Conservation (phyloP, 2,329 filamentous ascomycete genomes). For the Curvularia eragrostidis region DNA sequence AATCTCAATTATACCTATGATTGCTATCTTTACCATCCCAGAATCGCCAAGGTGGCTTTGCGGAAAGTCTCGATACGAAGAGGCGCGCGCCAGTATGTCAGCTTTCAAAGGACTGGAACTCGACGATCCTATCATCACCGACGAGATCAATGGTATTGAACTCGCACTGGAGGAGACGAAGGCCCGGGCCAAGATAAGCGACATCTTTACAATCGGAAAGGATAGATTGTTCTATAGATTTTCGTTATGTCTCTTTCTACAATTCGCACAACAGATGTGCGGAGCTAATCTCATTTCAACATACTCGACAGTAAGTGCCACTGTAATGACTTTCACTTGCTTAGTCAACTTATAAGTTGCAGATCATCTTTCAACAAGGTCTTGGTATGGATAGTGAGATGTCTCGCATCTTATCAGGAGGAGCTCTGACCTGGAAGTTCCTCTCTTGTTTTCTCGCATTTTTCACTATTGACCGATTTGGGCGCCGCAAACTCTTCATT, state of each 20-base stretch:
- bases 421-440: slow-evolving; percentile 64
- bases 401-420: slow-evolving; percentile 68
- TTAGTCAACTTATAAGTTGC: too few relatives aligned
- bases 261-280: slow-evolving; percentile 61
- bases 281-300: slow-evolving; percentile 59
- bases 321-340: too few relatives aligned
- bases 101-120: slow-evolving; percentile 50
- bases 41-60: slow-evolving; percentile 75
- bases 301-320: slow-evolving; percentile 55
- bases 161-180: slow-evolving; percentile 58
- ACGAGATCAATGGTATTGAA: slow-evolving; percentile 67
- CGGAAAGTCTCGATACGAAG: slow-evolving; percentile 70
- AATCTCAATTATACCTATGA: slow-evolving; percentile 60
- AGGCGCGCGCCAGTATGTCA: slow-evolving; percentile 60
- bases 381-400: slow-evolving; percentile 55
- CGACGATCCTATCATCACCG: slow-evolving; percentile 63
- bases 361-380: slow-evolving; percentile 54
- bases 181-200: slow-evolving; percentile 65
- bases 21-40: slow-evolving; percentile 69
- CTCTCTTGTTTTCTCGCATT: slow-evolving; percentile 68
- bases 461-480: slow-evolving; percentile 74
- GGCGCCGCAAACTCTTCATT: slow-evolving; percentile 65
- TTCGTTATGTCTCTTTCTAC: slow-evolving; percentile 57
- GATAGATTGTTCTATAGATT: slow-evolving; percentile 68
- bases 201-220: slow-evolving; percentile 63